A percentile compares a stretch with the other conserved stretches of the same genome.
phyloP scores from a whole-genome alignment of 1,139 yeast genomes.

The Sugiyamaella xylanicola region DNA sequence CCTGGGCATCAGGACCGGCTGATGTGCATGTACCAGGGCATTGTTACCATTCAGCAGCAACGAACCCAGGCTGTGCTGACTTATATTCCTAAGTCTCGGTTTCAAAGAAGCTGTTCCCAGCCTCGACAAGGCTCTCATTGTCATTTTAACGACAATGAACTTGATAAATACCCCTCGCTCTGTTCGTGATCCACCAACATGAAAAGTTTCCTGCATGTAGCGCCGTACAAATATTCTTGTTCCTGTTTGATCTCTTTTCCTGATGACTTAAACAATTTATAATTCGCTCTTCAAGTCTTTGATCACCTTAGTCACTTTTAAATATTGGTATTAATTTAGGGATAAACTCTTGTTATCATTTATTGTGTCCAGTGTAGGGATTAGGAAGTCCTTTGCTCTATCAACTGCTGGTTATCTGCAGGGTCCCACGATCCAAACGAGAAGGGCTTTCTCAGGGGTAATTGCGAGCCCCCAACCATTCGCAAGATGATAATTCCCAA shows the following conservation, averaged over 20 bases:
- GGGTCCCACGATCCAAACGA: too few relatives aligned
- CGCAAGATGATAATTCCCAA: not conserved
- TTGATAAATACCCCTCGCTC: not conserved
- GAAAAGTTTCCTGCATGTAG: conserved; percentile 10
- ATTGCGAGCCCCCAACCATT: not conserved
- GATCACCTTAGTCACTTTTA: not conserved
- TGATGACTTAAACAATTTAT: not conserved
- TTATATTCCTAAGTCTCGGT: not conserved
- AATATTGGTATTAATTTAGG: too few relatives aligned
- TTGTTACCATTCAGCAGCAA: not conserved
- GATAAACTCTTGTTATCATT: too few relatives aligned
- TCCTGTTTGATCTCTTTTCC: not conserved
- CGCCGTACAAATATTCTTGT: not conserved
- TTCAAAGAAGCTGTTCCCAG: not conserved
- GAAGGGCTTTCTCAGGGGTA: too few relatives aligned
- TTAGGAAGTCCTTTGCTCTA: too few relatives aligned
- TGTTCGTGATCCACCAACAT: not conserved
- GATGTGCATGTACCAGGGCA: not conserved
- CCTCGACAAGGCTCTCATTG: conserved; percentile 5
- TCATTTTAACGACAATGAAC: not conserved
- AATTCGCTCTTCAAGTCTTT: not conserved
- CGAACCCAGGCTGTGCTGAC: not conserved
- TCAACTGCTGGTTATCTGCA: too few relatives aligned
- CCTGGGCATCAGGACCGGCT: not conserved
- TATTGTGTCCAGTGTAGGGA: too few relatives aligned